phyloP scores from a whole-genome alignment of 83 land plant species.

The Diphasiastrum complanatum region DNA sequence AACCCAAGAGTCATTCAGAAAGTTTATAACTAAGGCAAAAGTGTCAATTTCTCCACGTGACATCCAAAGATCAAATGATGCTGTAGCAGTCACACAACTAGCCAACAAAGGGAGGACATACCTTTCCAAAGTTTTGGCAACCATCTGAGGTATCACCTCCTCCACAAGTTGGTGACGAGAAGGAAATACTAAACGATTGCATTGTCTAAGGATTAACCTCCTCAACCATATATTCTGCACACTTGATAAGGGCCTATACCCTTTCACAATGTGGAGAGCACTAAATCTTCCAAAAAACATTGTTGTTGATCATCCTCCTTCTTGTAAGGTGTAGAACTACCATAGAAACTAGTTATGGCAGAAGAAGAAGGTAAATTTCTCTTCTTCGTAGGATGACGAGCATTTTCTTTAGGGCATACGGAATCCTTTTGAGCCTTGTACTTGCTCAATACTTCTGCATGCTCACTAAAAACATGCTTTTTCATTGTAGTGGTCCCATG shows the following conservation, averaged over 20 bases:
- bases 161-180: background rate
- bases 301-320: background rate
- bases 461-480: too few species aligned
- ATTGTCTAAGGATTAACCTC: slow-evolving; percentile 1
- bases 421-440: too few species aligned
- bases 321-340: slow-evolving; percentile 2
- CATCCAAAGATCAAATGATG: too few species aligned
- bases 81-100: background rate
- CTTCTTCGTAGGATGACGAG: too few species aligned
- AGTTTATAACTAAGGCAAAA: slow-evolving; percentile 1
- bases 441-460: too few species aligned
- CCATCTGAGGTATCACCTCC: background rate
- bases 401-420: too few species aligned
- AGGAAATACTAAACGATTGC: background rate
- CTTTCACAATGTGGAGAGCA: slow-evolving; percentile 2
- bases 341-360: too few species aligned
- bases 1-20: background rate
- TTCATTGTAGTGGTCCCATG: too few species aligned
- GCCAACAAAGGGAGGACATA: background rate
- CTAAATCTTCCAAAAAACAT: background rate
- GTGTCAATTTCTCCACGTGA: slow-evolving; percentile 1
- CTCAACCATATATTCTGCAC: slow-evolving; percentile 9
- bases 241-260: background rate
- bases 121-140: background rate
- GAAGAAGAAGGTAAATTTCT: too few species aligned